Conservation (phyloP, 805 yeast genomes). For the Candida orba region DNA sequence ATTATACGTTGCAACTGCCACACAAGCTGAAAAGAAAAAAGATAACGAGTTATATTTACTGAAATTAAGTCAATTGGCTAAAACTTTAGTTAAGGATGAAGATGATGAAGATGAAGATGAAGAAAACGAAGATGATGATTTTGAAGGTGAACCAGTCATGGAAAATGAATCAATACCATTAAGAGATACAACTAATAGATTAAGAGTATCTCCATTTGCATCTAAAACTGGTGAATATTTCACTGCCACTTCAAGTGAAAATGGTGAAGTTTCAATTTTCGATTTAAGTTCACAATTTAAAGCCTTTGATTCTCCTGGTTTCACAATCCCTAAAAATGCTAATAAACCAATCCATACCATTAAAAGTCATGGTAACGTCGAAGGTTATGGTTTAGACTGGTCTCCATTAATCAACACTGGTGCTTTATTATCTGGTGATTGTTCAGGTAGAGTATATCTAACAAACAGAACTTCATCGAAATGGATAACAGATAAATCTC, state of each 20-base stretch:
- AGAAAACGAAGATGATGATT: constrained; percentile 66
- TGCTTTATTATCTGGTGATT: constrained; percentile 80
- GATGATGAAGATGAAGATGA: constrained; percentile 70
- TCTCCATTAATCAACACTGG: constrained; percentile 80
- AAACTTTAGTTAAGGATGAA: constrained; percentile 82
- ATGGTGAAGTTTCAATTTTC: constrained; percentile 81
- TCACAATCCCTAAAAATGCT: constrained; percentile 63
- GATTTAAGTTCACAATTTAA: constrained; percentile 74
- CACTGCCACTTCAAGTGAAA: constrained; percentile 84
- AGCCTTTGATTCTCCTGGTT: constrained; percentile 87
- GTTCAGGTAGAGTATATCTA: constrained; percentile 72
- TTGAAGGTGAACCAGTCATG: constrained; percentile 74
- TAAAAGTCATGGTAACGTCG: constrained; percentile 84
- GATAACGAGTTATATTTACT: constrained; percentile 85
- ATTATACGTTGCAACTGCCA: constrained; percentile 80
- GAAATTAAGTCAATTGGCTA: constrained; percentile 73
- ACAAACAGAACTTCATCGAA: constrained; percentile 69
- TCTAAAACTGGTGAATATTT: constrained; percentile 68
- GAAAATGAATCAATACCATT: constrained; percentile 78
- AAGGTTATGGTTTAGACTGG: constrained; percentile 97
- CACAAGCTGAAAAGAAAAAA: constrained; percentile 82
- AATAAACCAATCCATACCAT: constrained; percentile 81
- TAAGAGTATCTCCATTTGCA: constrained; percentile 78
- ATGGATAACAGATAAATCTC: constrained; percentile 83
- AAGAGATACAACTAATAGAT: constrained; percentile 79